Evolutionary conservation across 2,329 filamentous ascomycete species (phyloP).

Genomic region (Zasmidium citrigriseum): DNA sequence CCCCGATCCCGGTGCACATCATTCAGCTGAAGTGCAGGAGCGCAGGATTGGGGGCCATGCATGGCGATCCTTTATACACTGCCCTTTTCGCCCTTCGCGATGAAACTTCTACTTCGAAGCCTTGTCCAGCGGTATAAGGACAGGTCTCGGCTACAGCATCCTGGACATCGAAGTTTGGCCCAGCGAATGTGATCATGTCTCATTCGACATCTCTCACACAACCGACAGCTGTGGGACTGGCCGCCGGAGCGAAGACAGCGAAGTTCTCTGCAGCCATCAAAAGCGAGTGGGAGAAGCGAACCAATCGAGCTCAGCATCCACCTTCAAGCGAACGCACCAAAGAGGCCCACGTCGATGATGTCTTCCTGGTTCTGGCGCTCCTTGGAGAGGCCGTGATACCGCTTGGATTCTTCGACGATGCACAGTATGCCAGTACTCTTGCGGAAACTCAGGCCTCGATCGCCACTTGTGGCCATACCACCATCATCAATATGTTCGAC

Average conservation of each 20-base stretch:
- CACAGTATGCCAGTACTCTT: slow-evolving; percentile 12
- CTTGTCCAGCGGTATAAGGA: no score
- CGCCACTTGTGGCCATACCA: slow-evolving; percentile 8
- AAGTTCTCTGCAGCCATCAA: slow-evolving; percentile 12
- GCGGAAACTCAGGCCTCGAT: slow-evolving; percentile 16
- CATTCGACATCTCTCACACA: background rate
- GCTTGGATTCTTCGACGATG: slow-evolving; percentile 16
- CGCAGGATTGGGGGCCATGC: no score
- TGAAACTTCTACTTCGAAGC: no score
- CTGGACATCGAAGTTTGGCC: no score
- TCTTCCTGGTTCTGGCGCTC: slow-evolving; percentile 20
- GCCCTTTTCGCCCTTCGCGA: no score
- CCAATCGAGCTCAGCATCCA: background rate
- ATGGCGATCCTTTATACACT: no score
- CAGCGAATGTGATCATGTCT: no score
- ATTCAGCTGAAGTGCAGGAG: no score
- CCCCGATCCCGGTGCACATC: no score
- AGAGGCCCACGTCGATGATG: slow-evolving; percentile 18
- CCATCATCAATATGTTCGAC: slow-evolving; percentile 11
- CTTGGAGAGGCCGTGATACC: slow-evolving; percentile 18
- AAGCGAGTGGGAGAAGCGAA: slow-evolving; percentile 10
- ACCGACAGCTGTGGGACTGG: background rate
- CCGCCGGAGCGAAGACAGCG: background rate
- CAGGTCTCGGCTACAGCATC: no score
- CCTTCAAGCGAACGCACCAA: slow-evolving; percentile 1